Conservation (phyloP, 2,329 filamentous ascomycete genomes). For the Colletotrichum filicis region DNA sequence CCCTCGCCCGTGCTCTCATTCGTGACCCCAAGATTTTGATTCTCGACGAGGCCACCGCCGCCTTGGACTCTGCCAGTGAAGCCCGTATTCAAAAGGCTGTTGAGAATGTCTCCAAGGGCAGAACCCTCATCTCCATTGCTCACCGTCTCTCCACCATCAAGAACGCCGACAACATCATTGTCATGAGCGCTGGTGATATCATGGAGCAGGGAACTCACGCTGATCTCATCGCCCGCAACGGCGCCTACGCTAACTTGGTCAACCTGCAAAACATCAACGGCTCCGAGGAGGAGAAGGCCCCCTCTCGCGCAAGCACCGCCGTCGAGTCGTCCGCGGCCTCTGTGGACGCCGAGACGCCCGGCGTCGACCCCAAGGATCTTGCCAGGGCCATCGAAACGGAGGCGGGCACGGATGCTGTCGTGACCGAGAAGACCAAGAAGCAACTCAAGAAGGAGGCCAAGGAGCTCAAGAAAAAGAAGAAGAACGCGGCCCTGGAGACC, state of each 20-base stretch:
- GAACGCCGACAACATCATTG: conserved; percentile 73
- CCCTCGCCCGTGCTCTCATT: conserved; percentile 71
- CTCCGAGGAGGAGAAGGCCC: conserved; percentile 41
- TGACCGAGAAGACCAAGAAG: conserved; percentile 48
- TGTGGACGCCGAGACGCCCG: conserved; percentile 45
- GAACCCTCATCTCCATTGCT: conserved; percentile 76
- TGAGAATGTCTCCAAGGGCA: conserved; percentile 50
- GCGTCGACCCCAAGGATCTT: conserved; percentile 3
- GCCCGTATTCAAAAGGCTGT: conserved; percentile 62
- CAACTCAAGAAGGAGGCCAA: conserved; percentile 41
- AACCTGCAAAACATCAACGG: conserved; percentile 52
- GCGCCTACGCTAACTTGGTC: conserved; percentile 65
- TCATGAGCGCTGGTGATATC: conserved; percentile 68
- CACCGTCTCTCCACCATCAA: conserved; percentile 70
- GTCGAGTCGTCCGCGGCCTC: conserved; percentile 54
- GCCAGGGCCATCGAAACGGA: conserved; percentile 16
- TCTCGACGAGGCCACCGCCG: conserved; percentile 74
- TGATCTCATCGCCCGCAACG: conserved; percentile 62
- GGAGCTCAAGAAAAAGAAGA: conserved; percentile 46
- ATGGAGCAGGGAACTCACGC: conserved; percentile 72
- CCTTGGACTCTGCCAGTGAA: conserved; percentile 52
- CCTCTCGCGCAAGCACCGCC: conserved; percentile 45
- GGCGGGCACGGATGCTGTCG: conserved; percentile 49
- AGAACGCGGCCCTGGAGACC: conserved; percentile 43
- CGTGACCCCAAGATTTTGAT: conserved; percentile 71